phyloP scores from a whole-genome alignment of 2,329 filamentous ascomycete species.

The Colletotrichum spinosum region DNA sequence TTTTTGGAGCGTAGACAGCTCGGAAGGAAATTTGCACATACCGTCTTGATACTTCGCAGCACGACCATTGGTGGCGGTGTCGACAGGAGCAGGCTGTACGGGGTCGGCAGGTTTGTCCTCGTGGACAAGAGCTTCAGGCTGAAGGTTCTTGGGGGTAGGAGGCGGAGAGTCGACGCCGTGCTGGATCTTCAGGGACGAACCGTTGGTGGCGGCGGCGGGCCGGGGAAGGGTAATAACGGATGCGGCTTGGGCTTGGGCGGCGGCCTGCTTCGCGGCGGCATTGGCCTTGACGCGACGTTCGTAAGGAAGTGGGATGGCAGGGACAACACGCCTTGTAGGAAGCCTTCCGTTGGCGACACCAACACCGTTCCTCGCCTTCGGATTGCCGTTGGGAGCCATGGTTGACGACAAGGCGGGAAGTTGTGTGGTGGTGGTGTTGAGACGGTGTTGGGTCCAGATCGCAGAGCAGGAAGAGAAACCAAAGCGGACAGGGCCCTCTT shows the following conservation, averaged over 20 bases:
- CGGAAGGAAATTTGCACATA: conserved; percentile 2
- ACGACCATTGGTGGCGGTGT: conserved; percentile 2
- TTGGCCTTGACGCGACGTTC: conserved; percentile 44
- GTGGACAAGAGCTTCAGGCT: conserved; percentile 6
- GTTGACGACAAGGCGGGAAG: conserved; percentile 25
- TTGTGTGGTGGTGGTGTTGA: conserved; percentile 26
- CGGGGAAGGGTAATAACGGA: conserved; percentile 21
- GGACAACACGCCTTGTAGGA: conserved; percentile 47
- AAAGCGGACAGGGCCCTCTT: conserved; percentile 10
- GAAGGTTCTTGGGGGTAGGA: conserved; percentile 31
- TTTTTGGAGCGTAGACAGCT: not conserved
- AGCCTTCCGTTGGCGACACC: conserved; percentile 32
- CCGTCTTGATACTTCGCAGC: conserved; percentile 20
- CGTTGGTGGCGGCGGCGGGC: conserved; percentile 38
- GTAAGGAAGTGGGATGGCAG: conserved; percentile 53
- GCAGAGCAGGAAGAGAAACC: conserved; percentile 1
- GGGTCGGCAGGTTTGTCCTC: conserved; percentile 13
- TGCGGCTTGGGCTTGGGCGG: conserved; percentile 44
- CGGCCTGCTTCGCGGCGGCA: conserved; percentile 47
- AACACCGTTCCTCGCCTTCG: conserved; percentile 35
- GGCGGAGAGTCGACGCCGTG: conserved; percentile 33
- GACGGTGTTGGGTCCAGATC: conserved; percentile 21
- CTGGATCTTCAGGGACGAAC: conserved; percentile 38
- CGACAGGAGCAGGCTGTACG: too few relatives aligned
- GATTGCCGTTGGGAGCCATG: conserved; percentile 36